A percentile compares a stretch with the other conserved stretches of the same genome.
Conservation (phyloP, 805 yeast species). For the Lachancea lanzarotensis region DNA sequence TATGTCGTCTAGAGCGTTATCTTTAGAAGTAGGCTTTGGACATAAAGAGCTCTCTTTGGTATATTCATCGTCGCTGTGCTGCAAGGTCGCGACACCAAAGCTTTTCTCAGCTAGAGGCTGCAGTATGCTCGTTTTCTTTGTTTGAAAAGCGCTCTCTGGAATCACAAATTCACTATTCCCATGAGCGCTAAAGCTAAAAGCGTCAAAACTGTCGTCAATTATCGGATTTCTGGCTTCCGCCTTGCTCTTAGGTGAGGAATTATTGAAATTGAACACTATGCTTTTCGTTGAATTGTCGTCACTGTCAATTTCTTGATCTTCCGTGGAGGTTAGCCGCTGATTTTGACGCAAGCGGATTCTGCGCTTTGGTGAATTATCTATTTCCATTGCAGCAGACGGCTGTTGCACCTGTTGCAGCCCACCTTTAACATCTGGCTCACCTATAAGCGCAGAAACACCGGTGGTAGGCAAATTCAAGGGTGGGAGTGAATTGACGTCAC, state of each 20-base stretch:
- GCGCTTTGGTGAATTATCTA: not conserved
- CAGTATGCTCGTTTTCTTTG: not conserved
- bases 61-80: too few relatives aligned
- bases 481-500: not conserved
- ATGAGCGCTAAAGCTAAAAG: conserved; percentile 26
- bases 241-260: not conserved
- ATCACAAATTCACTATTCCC: conserved; percentile 28
- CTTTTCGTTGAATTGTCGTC: conserved; percentile 8
- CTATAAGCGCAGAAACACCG: not conserved
- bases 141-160: conserved; percentile 9
- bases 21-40: not conserved
- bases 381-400: not conserved
- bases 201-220: conserved; percentile 30
- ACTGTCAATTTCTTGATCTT: conserved; percentile 1
- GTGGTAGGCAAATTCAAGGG: not conserved
- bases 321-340: not conserved
- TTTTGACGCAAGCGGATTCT: conserved; percentile 1
- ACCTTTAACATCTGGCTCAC: not conserved
- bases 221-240: conserved; percentile 22
- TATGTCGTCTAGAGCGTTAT: not conserved
- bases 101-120: not conserved
- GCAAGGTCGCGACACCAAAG: too few relatives aligned
- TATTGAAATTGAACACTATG: conserved; percentile 11
- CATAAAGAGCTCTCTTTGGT: too few relatives aligned
- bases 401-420: not conserved